A percentile compares a stretch with the other conserved stretches of the same genome.
Evolutionary conservation across 768 basidiomycete genomes (phyloP).

Genomic region (Pisolithus albus): DNA sequence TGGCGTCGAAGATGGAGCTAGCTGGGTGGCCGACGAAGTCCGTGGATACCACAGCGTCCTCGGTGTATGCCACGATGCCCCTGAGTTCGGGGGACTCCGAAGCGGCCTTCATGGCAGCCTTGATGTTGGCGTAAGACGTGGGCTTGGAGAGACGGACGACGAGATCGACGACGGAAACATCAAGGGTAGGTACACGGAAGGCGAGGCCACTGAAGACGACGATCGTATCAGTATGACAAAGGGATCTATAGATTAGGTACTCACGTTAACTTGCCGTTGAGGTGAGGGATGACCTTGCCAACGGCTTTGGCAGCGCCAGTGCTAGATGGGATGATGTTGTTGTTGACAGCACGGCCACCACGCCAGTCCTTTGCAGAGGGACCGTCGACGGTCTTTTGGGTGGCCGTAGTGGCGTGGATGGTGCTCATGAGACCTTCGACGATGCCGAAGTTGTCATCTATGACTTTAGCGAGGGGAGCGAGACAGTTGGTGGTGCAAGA

Average conservation of each 20-base stretch:
- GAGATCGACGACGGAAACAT: constrained; percentile 98
- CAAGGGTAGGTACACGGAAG: constrained; percentile 95
- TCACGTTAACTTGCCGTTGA: constrained; percentile 98
- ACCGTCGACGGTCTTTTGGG: constrained; percentile 92
- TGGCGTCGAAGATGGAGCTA: constrained; percentile 92
- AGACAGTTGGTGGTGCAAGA: constrained; percentile 99
- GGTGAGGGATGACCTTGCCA: constrained; percentile 91
- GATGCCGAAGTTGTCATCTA: constrained; percentile 95
- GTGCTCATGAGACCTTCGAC: constrained; percentile 98
- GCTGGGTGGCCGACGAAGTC: constrained; percentile 78
- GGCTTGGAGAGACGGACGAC: constrained; percentile 86
- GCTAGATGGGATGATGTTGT: constrained; percentile 99
- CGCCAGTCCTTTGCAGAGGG: constrained; percentile 97
- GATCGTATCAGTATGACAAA: background rate
- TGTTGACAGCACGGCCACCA: constrained; percentile 90
- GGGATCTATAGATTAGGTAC: constrained; percentile 17
- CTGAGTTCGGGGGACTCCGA: constrained; percentile 54
- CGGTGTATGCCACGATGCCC: constrained; percentile 85
- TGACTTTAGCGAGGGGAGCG: constrained; percentile 96
- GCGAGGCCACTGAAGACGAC: constrained; percentile 62
- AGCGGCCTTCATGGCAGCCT: constrained; percentile 74
- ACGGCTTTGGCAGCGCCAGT: constrained; percentile 99
- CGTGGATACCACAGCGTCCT: constrained; percentile 88
- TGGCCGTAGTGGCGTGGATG: constrained; percentile 94
- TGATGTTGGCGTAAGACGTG: constrained; percentile 88